A percentile compares a stretch with the other conserved stretches of the same genome.
phyloP scores from a whole-genome alignment of 2,329 filamentous ascomycete genomes.

The Stylonectria norvegica region DNA sequence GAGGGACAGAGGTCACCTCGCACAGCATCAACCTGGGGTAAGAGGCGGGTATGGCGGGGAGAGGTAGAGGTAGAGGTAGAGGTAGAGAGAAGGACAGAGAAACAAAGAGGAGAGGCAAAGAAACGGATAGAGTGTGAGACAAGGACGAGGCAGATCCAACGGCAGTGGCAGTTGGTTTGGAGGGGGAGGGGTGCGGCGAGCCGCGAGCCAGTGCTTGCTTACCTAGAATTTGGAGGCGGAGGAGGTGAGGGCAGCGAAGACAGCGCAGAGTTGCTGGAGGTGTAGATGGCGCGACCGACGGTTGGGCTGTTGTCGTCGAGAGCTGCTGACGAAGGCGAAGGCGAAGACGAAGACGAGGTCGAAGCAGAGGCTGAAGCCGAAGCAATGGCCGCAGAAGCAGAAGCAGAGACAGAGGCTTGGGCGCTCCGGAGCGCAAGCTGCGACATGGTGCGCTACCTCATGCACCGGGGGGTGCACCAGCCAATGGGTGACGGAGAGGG shows the following conservation, averaged over 20 bases:
- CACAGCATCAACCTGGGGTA: constrained; percentile 19
- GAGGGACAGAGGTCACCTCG: constrained; percentile 22
- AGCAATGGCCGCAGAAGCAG: constrained; percentile 9
- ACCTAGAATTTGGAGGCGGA: constrained; percentile 25
- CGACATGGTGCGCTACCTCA: constrained; percentile 49
- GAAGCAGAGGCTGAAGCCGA: constrained; percentile 5
- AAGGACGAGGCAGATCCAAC: too few relatives aligned
- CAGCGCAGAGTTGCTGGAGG: constrained; percentile 19
- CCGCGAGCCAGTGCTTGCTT: constrained; percentile 22
- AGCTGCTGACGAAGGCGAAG: constrained; percentile 5
- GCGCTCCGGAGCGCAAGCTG: constrained; percentile 48
- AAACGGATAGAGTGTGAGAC: too few relatives aligned
- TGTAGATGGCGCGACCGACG: constrained; percentile 35
- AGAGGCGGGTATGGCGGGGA: constrained; percentile 15
- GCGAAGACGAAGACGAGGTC: constrained; percentile 4
- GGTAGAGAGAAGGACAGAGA: not conserved
- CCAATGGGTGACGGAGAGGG: constrained; percentile 23
- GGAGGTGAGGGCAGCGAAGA: constrained; percentile 21
- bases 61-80: constrained; percentile 10
- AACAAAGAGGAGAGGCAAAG: too few relatives aligned
- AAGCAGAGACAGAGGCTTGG: constrained; percentile 29
- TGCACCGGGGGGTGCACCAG: constrained; percentile 30
- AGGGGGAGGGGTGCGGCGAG: constrained; percentile 15
- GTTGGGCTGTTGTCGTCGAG: constrained; percentile 45
- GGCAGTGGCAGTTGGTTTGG: constrained; percentile 3